Percentiles rank a stretch among this genome's conserved stretches.
Conservation (phyloP, 306 rosid genomes). For the Geum urbanum region DNA sequence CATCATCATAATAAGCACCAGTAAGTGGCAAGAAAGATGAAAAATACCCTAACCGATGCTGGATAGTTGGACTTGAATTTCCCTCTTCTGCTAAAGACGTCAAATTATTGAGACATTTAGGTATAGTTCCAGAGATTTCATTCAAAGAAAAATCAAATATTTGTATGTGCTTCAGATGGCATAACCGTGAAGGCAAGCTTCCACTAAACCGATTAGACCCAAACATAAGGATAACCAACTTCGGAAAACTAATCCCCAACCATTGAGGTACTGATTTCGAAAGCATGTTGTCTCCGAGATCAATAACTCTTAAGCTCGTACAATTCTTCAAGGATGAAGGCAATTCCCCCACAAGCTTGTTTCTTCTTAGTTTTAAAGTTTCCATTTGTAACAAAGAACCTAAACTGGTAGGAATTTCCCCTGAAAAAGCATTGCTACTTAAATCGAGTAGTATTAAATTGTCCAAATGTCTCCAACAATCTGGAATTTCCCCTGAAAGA, state of each 20-base stretch:
- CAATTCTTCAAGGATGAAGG: slow-evolving; percentile 9
- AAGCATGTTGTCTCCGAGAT: neutral
- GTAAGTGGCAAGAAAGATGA: too few species aligned
- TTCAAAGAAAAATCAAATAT: too few species aligned
- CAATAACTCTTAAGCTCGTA: neutral
- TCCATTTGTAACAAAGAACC: neutral
- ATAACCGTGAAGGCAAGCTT: too few species aligned
- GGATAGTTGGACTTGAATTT: too few species aligned
- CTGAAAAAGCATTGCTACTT: neutral
- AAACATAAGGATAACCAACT: too few species aligned
- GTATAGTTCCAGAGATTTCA: too few species aligned
- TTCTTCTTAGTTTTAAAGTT: neutral
- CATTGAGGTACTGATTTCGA: neutral
- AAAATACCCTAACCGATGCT: too few species aligned
- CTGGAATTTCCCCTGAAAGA: neutral
- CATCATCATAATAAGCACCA: too few species aligned
- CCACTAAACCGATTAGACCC: too few species aligned
- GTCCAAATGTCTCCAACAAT: neutral
- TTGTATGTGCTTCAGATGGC: too few species aligned
- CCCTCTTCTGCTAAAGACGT: too few species aligned
- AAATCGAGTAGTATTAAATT: neutral
- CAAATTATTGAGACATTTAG: too few species aligned
- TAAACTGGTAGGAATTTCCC: slow-evolving; percentile 4
- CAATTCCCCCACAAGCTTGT: neutral
- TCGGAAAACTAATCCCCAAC: neutral